Percentiles rank a stretch among this genome's conserved stretches.
Conservation (phyloP, 305 asterid species). For the Fraxinus greggii region DNA sequence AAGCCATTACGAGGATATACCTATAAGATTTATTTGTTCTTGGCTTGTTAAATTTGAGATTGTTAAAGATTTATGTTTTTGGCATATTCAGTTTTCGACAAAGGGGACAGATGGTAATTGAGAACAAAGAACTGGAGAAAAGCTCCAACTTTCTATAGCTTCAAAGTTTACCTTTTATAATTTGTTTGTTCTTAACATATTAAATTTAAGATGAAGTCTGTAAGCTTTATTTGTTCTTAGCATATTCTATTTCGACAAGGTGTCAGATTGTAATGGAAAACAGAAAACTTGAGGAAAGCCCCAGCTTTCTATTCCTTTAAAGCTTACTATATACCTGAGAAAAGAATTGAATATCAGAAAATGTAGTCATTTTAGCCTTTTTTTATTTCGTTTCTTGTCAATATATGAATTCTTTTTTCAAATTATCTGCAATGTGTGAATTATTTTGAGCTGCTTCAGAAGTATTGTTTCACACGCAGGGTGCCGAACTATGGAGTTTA, state of each 20-base stretch:
- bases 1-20: background rate
- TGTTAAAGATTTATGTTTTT: background rate
- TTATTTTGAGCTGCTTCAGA: background rate
- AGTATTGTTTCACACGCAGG: slow-evolving; percentile 36
- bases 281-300: background rate
- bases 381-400: background rate
- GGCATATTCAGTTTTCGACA: background rate
- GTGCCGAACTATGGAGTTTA: slow-evolving; percentile 58
- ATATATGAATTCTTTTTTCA: background rate
- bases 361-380: background rate
- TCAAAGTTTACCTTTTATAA: background rate
- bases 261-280: background rate
- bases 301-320: background rate
- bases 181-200: background rate
- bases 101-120: background rate
- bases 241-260: background rate
- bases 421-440: background rate
- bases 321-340: background rate
- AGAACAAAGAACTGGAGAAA: background rate
- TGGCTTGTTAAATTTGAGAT: background rate
- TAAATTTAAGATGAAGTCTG: background rate
- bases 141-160: background rate
- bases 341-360: background rate
- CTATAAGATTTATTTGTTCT: background rate
- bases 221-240: background rate